Evolutionary conservation across 257 asterid species (phyloP).

Genomic region (Solanum peruvianum): DNA sequence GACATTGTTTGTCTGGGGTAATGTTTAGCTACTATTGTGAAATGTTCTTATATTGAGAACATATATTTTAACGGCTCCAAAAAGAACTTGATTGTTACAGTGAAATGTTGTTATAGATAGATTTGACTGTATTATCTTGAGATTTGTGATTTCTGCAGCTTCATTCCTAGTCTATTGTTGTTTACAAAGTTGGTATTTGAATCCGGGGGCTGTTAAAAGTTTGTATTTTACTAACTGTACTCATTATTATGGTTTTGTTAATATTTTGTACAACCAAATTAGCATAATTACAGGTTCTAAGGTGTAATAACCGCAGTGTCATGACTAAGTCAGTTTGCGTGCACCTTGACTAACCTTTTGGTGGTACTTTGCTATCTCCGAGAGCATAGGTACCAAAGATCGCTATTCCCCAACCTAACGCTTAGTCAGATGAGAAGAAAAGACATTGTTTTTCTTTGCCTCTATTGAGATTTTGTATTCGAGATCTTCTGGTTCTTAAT

Average conservation of each 20-base stretch:
- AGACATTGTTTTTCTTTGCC: not conserved
- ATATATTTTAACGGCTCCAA: not conserved
- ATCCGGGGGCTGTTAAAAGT: not conserved
- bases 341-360: not conserved
- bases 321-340: not conserved
- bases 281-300: not conserved
- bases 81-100: not conserved
- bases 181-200: not conserved
- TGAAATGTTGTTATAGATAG: not conserved
- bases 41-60: not conserved
- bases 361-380: not conserved
- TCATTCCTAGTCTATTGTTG: not conserved
- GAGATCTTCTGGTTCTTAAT: not conserved
- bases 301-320: not conserved
- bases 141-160: not conserved
- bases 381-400: not conserved
- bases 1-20: not conserved
- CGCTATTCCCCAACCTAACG: not conserved
- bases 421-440: not conserved
- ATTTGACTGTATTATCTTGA: not conserved
- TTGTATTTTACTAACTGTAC: not conserved
- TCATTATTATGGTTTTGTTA: not conserved
- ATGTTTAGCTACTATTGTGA: not conserved
- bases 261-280: not conserved
- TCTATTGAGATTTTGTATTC: not conserved